Conservation (phyloP, 352 stramenopile species). For the Paralagenidium karlingii region DNA sequence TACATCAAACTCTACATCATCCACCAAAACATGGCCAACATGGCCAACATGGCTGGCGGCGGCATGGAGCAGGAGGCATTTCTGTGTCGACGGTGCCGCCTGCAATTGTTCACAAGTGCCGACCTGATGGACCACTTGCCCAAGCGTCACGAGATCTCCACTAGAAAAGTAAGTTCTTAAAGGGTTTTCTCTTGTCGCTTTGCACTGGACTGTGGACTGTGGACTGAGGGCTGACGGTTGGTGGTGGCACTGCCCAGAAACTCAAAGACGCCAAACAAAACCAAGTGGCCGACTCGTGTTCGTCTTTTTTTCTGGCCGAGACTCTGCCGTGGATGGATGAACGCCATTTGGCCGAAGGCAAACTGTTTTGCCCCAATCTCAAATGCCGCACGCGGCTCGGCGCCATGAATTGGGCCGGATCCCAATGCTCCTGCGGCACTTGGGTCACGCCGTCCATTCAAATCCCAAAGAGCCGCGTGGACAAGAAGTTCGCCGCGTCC, state of each 20-base stretch:
- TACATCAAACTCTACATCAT: no score
- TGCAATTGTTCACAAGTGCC: conserved; percentile 45
- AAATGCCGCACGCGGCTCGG: conserved; percentile 64
- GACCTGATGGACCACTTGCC: conserved; percentile 41
- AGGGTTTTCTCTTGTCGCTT: not conserved
- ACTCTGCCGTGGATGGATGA: conserved; percentile 66
- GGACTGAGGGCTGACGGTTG: not conserved
- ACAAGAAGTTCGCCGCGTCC: no score
- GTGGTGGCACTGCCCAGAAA: conserved; percentile 12
- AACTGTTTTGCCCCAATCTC: conserved; percentile 49
- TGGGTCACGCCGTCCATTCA: conserved; percentile 79
- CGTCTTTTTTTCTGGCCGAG: conserved; percentile 61
- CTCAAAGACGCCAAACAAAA: conserved; percentile 54
- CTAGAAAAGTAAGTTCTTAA: conserved; percentile 18
- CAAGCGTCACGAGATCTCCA: conserved; percentile 53
- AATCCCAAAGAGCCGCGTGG: conserved; percentile 68
- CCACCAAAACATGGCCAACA: no score
- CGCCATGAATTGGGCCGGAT: conserved; percentile 62
- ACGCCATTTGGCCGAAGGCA: conserved; percentile 35
- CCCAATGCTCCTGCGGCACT: conserved; percentile 70
- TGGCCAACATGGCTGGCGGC: no score
- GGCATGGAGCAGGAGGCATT: no score
- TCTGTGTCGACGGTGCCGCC: conserved; percentile 66
- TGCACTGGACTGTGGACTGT: not conserved
- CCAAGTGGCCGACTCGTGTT: conserved; percentile 25